Percentiles rank a stretch among this genome's conserved stretches.
phyloP scores from a whole-genome alignment of 306 rosid genomes.

The Dryas octopetala region DNA sequence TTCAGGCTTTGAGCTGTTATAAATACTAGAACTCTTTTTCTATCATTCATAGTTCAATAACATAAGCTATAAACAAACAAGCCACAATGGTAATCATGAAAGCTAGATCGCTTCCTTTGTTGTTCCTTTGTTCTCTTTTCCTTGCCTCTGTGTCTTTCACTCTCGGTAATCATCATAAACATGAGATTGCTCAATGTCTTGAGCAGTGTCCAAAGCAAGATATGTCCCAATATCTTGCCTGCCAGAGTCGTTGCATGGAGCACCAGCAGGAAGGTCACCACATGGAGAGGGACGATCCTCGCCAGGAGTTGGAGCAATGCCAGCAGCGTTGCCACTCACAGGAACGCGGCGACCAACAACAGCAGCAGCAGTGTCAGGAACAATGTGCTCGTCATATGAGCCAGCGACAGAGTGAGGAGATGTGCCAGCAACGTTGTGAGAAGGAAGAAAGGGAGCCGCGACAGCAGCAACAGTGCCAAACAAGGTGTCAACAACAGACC shows the following conservation, averaged over 20 bases:
- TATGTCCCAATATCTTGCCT: no score
- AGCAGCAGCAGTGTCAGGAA: background rate
- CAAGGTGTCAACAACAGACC: background rate
- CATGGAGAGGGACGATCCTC: background rate
- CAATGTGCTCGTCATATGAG: background rate
- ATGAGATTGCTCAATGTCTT: background rate
- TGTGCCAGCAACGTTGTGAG: constrained; percentile 15
- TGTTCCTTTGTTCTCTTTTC: constrained; percentile 17
- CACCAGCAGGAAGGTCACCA: background rate
- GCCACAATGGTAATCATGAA: constrained; percentile 17
- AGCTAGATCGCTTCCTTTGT: constrained; percentile 10
- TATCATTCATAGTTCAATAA: background rate
- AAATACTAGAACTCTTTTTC: background rate
- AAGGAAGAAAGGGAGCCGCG: background rate
- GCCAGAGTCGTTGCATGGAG: background rate
- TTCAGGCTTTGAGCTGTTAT: background rate
- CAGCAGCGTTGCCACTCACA: background rate
- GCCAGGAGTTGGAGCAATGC: constrained; percentile 8
- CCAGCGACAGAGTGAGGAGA: background rate
- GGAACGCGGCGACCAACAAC: background rate
- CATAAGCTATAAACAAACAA: background rate
- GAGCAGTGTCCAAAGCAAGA: no score
- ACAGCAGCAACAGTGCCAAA: background rate
- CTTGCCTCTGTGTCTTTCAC: constrained; percentile 16
- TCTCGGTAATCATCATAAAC: background rate